Evolutionary conservation across 2,329 filamentous ascomycete species (phyloP).

Genomic region (Fusarium sp.): DNA sequence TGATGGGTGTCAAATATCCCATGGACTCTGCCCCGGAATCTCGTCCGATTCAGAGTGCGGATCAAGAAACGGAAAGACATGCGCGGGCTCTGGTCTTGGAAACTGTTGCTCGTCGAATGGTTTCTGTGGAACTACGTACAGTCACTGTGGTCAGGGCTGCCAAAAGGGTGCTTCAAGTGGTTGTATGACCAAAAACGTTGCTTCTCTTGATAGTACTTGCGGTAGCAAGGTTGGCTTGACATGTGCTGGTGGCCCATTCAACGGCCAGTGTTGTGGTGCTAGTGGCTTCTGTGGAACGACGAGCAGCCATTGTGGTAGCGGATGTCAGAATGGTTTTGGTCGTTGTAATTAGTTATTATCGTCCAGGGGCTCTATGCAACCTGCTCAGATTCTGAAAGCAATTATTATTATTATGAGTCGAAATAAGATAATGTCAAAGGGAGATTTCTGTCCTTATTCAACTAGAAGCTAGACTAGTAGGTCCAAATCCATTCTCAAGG

Average conservation of each 20-base stretch:
- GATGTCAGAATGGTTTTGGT: slow-evolving; percentile 2
- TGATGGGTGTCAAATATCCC: slow-evolving; percentile 1
- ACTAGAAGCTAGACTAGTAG: too few relatives aligned
- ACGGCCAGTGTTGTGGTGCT: slow-evolving; percentile 19
- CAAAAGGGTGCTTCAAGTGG: slow-evolving; percentile 7
- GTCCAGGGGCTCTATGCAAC: too few relatives aligned
- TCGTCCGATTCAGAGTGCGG: slow-evolving; percentile 7
- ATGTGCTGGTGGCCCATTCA: slow-evolving; percentile 17
- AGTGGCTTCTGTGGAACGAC: slow-evolving; percentile 6
- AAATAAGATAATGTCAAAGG: too few relatives aligned
- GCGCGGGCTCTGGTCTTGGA: slow-evolving; percentile 14
- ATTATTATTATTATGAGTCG: too few relatives aligned
- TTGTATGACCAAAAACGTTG: slow-evolving; percentile 8
- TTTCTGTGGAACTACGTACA: slow-evolving; percentile 5
- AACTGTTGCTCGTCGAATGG: slow-evolving; percentile 19
- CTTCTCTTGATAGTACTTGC: not conserved
- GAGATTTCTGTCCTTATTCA: too few relatives aligned
- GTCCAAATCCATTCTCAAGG: too few relatives aligned
- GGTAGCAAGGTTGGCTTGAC: slow-evolving; percentile 14
- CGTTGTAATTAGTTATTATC: not conserved
- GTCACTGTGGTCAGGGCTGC: slow-evolving; percentile 22
- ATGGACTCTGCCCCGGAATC: slow-evolving; percentile 5
- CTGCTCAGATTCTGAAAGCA: too few relatives aligned
- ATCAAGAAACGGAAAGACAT: slow-evolving; percentile 16
- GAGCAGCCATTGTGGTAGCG: not conserved